phyloP scores from a whole-genome alignment of 805 yeast species.

The Maudiozyma saulgeensis region DNA sequence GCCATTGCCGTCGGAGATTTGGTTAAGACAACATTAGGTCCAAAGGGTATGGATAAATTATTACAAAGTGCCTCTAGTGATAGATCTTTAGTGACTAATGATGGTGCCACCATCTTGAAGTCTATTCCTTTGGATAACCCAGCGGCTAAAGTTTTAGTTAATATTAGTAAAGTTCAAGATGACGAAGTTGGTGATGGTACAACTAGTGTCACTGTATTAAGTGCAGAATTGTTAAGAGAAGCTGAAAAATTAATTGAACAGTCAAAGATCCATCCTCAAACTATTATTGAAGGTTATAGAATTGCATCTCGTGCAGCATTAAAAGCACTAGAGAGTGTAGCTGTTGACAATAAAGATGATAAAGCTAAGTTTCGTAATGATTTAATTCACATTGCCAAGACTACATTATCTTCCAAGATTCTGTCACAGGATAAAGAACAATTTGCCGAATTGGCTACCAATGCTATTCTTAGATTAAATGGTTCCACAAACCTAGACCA shows the following conservation, averaged over 20 bases:
- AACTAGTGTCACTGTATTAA: slow-evolving; percentile 85
- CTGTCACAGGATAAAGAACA: slow-evolving; percentile 89
- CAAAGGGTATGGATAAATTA: slow-evolving; percentile 97
- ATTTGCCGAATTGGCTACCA: slow-evolving; percentile 85
- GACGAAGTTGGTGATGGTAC: slow-evolving; percentile 99
- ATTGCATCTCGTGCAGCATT: slow-evolving; percentile 82
- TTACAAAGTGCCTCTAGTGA: slow-evolving; percentile 80
- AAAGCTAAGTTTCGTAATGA: slow-evolving; percentile 59
- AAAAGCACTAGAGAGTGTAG: slow-evolving; percentile 61
- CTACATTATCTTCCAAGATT: slow-evolving; percentile 89
- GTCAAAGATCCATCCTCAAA: slow-evolving; percentile 88
- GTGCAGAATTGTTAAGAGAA: slow-evolving; percentile 86
- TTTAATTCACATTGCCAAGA: slow-evolving; percentile 77
- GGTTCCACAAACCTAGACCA: slow-evolving; percentile 85
- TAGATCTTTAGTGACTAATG: slow-evolving; percentile 79
- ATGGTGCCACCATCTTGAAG: slow-evolving; percentile 94
- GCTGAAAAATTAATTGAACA: slow-evolving; percentile 88
- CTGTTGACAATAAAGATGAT: slow-evolving; percentile 62
- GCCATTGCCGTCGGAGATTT: slow-evolving; percentile 98
- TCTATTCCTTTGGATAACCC: slow-evolving; percentile 94
- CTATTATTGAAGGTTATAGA: slow-evolving; percentile 91
- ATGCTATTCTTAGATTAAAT: slow-evolving; percentile 79
- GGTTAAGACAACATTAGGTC: slow-evolving; percentile 90
- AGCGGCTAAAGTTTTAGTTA: slow-evolving; percentile 92
- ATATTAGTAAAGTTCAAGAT: slow-evolving; percentile 92